A percentile compares a stretch with the other conserved stretches of the same genome.
These are phyloP conservation scores for Rhodotorula kratochvilovae DNA, from an alignment of 768 basidiomycete species.

Conservation along the genomic window DNA sequence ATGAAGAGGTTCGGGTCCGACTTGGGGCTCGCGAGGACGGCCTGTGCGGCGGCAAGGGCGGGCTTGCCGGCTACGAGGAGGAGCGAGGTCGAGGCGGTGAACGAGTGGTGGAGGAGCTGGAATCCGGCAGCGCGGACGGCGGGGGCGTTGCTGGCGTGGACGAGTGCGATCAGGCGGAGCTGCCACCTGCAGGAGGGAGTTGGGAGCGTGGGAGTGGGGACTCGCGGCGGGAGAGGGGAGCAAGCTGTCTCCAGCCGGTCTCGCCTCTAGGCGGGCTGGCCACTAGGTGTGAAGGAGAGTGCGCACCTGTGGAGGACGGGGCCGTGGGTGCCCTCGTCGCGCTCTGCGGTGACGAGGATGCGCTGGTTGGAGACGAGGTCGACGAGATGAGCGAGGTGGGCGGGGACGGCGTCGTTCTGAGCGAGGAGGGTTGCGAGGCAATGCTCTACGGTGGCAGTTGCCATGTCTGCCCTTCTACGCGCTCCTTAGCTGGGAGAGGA, in stretches of 20 bases:
- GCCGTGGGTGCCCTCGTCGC: conserved; percentile 17
- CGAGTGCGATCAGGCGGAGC: conserved; percentile 27
- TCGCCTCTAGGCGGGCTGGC: no score
- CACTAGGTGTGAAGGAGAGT: no score
- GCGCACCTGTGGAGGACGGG: conserved; percentile 32
- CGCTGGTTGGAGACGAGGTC: background rate
- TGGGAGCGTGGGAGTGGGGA: no score
- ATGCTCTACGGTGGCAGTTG: conserved; percentile 24
- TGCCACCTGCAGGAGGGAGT: no score
- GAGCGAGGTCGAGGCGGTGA: conserved; percentile 15
- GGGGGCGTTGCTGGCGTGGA: conserved; percentile 10
- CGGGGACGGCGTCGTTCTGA: conserved; percentile 8
- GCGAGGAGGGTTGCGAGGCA: conserved; percentile 23
- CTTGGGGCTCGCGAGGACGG: conserved; percentile 14
- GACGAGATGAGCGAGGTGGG: background rate
- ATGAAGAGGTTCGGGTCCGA: conserved; percentile 19
- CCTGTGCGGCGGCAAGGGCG: conserved; percentile 9
- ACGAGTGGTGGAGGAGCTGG: conserved; percentile 24
- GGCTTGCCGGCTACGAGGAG: conserved; percentile 20
- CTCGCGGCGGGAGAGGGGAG: no score
- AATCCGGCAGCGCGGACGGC: conserved; percentile 31
- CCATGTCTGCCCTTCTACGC: no score
- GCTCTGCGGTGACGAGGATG: conserved; percentile 1
- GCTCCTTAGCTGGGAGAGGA: background rate
- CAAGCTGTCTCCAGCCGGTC: no score